phyloP scores from a whole-genome alignment of 2,329 filamentous ascomycete species.

The Drechslerella dactyloides region DNA sequence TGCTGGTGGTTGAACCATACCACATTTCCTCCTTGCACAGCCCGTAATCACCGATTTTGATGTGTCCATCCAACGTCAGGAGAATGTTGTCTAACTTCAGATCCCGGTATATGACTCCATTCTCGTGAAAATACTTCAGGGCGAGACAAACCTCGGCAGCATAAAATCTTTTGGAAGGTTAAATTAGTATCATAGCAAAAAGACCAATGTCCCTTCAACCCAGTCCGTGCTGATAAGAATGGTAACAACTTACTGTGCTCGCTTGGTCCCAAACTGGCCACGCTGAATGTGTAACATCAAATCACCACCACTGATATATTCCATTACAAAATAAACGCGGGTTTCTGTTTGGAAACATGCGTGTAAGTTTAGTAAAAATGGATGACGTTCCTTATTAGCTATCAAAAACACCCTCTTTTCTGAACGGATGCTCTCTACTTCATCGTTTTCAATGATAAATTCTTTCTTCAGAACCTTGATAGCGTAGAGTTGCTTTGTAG shows the following conservation, averaged over 20 bases:
- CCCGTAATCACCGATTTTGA: constrained; percentile 98
- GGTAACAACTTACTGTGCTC: constrained; percentile 76
- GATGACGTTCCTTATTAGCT: constrained; percentile 94
- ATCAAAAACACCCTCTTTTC: constrained; percentile 98
- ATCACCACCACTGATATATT: constrained; percentile 98
- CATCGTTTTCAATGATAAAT: constrained; percentile 99
- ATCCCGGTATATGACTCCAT: constrained; percentile 94
- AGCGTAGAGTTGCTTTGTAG: constrained; percentile 86
- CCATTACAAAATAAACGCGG: constrained; percentile 98
- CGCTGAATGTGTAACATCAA: constrained; percentile 98
- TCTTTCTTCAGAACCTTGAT: constrained; percentile 99
- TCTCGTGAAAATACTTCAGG: constrained; percentile 98
- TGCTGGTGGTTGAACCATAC: constrained; percentile 95
- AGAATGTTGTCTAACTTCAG: constrained; percentile 87
- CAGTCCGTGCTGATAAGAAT: not conserved
- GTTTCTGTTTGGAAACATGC: constrained; percentile 99
- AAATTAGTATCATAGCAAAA: constrained; percentile 20
- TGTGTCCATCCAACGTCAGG: constrained; percentile 90
- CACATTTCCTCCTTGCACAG: constrained; percentile 99
- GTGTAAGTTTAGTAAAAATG: constrained; percentile 92
- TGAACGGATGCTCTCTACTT: constrained; percentile 95
- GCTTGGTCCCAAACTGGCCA: constrained; percentile 91
- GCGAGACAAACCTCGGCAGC: constrained; percentile 96
- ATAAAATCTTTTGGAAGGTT: constrained; percentile 73
- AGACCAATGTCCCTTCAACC: constrained; percentile 27